Base-by-base conservation (phyloP, 148 eudicot species). In the Linanthus parryae region DNA sequence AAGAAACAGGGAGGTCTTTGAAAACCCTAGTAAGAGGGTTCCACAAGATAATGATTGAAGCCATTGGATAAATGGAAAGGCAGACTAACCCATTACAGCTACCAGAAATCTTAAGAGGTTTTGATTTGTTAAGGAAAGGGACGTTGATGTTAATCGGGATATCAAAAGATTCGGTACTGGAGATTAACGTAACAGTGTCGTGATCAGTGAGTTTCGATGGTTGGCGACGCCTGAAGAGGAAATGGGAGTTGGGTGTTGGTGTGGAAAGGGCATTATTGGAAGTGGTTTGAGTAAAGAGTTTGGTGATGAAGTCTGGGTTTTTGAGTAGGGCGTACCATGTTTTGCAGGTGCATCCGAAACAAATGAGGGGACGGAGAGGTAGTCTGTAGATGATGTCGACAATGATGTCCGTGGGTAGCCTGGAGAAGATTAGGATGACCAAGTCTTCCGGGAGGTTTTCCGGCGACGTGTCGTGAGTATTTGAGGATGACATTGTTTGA, bases 361-460 rank as follows among this genome's bases (percentile, higher is more conserved):
- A 61, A 25, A 61, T 19, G 8, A 67, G 16, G 7, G 55, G 54
- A 19, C 52, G 26, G 36, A 47, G 44, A 11, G 72, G 72, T 23
- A 67, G 27, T 19, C 72, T 48, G 0, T 35, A 38, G 46, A 67
- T 61, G 53, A 67, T 67, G 27, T 67, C 72, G 37, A 54, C 15
- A 42, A 67, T 47, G 30, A 67, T 31, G 26, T 67, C 72, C 33
- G 37, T 63, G 12, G 72, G 72, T 7, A 67, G 62, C n/a, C n/a
- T n/a, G n/a, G n/a, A n/a, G n/a, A n/a, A n/a, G n/a, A n/a, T n/a
- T n/a, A n/a, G n/a, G n/a, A n/a, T n/a, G n/a, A n/a, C n/a, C n/a
- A n/a, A n/a, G n/a, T n/a, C n/a, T n/a, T n/a, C n/a, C n/a, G n/a
- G n/a, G n/a, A n/a, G n/a, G n/a, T n/a, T n/a, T n/a, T n/a, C n/a